Base-by-base conservation (phyloP, 2,329 filamentous ascomycete species). In the Clathrospora elynae region DNA sequence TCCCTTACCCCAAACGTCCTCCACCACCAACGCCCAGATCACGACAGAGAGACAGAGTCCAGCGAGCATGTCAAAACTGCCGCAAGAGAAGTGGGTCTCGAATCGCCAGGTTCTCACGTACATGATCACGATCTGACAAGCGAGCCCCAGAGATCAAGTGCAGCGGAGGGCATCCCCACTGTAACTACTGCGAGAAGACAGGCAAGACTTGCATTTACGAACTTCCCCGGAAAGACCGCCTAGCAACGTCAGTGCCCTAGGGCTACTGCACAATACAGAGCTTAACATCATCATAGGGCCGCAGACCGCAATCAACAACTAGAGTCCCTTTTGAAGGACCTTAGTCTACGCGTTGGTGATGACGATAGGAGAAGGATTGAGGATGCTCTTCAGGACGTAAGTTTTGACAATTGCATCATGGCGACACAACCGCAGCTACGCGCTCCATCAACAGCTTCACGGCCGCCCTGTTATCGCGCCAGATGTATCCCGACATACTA, bases 81-180 rank as follows among this genome's bases (percentile, higher is more conserved):
- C 53, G 48, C 22, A 52, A 52, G 25, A 38, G 45, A 39, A 56
- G 53, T 54, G 30, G 20, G 50, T 42, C 33, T 29, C 12, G 13
- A 23, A 18, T 5, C 12, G 4, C 33, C 10, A 11, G n/a, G 9
- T 6, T 7, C 13, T n/a, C 10, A 11, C 11, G 1, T 10, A 13
- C 19, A 13, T 9, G 9, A 13, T 20, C 8, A 31, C 24, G 11
- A 9, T 40, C 33, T 35, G 6, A 29, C 17, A 17, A 16, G 8
- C 8, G 7, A 3, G 28, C 22, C 10, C 57, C 23, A 70, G 68
- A 53, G 58, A 45, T 67, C 28, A 70, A 68, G 17, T 70, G 66
- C 39, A 63, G 56, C 42, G 67, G 67, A 6, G 49, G 53, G 10
- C 46, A 53, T 18, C 67, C 67, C 6, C 35, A 44, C 7, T 70